Evolutionary conservation across 768 basidiomycete genomes (phyloP).

Genomic region (Boletus vermiculosoides): DNA sequence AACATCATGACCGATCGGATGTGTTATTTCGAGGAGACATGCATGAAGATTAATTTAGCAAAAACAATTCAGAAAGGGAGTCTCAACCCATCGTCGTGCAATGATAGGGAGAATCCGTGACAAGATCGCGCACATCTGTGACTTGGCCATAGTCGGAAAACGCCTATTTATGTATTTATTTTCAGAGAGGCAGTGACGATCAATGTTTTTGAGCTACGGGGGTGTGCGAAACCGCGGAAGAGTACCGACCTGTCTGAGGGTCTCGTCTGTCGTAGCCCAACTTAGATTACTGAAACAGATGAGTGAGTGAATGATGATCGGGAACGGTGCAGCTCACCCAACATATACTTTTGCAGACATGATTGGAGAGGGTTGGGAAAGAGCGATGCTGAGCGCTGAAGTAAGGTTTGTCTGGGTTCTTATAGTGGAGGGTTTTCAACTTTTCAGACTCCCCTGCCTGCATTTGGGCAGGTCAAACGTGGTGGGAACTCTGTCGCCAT

Average conservation of each 20-base stretch:
- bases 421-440: slow-evolving; percentile 22
- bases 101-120: slow-evolving; percentile 31
- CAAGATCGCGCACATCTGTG: slow-evolving; percentile 47
- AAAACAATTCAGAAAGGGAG: slow-evolving; percentile 18
- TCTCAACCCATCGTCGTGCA: slow-evolving; percentile 33
- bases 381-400: slow-evolving; percentile 9
- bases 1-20: slow-evolving; percentile 5
- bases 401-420: slow-evolving; percentile 25
- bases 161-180: slow-evolving; percentile 29
- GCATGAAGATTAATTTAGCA: slow-evolving; percentile 27
- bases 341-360: slow-evolving; percentile 35
- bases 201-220: slow-evolving; percentile 7
- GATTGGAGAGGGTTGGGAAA: slow-evolving; percentile 15
- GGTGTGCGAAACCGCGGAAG: not conserved
- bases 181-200: slow-evolving; percentile 1
- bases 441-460: slow-evolving; percentile 37
- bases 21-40: slow-evolving; percentile 20
- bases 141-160: slow-evolving; percentile 46
- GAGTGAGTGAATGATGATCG: not conserved
- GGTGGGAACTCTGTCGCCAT: slow-evolving; percentile 3
- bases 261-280: slow-evolving; percentile 33
- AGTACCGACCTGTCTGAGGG: slow-evolving; percentile 25
- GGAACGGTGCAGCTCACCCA: slow-evolving; percentile 24
- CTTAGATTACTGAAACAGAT: slow-evolving; percentile 30
- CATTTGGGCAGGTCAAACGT: slow-evolving; percentile 25